Base-by-base conservation (phyloP, 768 basidiomycete species). In the Termitomyces sp. region DNA sequence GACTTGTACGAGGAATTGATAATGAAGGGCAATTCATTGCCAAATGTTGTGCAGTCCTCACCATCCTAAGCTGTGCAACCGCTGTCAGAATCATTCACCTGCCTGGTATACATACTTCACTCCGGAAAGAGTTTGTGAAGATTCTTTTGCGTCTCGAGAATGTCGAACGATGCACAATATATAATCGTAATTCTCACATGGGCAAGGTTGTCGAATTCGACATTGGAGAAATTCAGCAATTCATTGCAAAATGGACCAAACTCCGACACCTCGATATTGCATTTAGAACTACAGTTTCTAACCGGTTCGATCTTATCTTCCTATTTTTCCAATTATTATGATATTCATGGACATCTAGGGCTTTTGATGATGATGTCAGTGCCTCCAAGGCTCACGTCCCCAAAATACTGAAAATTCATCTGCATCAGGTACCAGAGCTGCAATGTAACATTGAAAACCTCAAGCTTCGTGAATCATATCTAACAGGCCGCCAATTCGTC, bases 1-100 rank as follows among this genome's bases (percentile, higher is more conserved):
- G 52, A 18, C 33, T 58, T 1, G 7, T 10, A 20, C 36, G 32
- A 30, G 50, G 57, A 44, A 52, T 52, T 14, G 43, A 53, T 28
- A 58, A 58, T 22, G 51, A 57, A 35, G 46, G 35, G 20, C 44
- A 48, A 49, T 60, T 52, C 22, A 48, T 53, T 26, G 14, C 48
- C n/a, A 44, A 43, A 26, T 60, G 49, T n/a, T 43, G 42, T 26
- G 50, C 56, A 0, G 30, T 60, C 30, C 51, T 56, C 14, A 53
- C 59, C 16, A 60, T 60, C 30, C 32, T 60, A 36, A 53, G n/a
- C 26, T 53, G 13, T 36, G 59, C 56, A 28, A 57, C 56, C 9
- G 45, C 32, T 18, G 49, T 60, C 22, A 52, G 14, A 28, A 22
- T 4, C 13, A 45, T 58, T 18, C 50, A 52, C 24, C 33, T 58